These are phyloP conservation scores for Arthroderma uncinatum DNA, from an alignment of 2,329 filamentous ascomycete species.

Conservation along the genomic window DNA sequence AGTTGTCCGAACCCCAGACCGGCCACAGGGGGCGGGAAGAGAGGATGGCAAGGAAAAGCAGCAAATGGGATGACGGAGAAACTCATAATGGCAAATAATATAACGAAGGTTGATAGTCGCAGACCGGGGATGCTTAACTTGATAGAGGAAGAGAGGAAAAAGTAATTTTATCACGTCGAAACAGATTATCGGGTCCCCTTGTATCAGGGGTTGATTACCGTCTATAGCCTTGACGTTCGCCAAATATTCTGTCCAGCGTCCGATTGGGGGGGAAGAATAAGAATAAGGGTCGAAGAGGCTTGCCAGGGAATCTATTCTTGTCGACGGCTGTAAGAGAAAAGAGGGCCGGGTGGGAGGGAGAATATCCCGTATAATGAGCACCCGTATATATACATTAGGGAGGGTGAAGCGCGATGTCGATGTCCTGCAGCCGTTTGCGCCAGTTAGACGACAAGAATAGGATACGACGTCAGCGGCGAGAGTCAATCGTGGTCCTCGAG, in stretches of 20 bases:
- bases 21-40: neutral
- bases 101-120: neutral
- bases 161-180: neutral
- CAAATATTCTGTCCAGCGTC: neutral
- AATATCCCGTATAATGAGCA: too few species aligned
- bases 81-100: neutral
- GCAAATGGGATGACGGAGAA: neutral
- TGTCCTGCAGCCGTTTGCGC: too few species aligned
- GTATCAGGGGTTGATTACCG: neutral
- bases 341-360: neutral
- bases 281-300: neutral
- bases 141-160: neutral
- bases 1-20: neutral
- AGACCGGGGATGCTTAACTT: neutral
- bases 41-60: neutral
- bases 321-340: neutral
- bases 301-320: neutral
- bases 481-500: too few species aligned
- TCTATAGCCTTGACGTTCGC: neutral
- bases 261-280: neutral
- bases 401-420: too few species aligned
- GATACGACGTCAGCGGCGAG: too few species aligned
- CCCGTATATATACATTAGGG: too few species aligned
- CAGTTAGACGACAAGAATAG: too few species aligned
- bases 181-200: conserved; percentile 3